A percentile compares a stretch with the other conserved stretches of the same genome.
Evolutionary conservation across 495 filamentous ascomycete genomes (phyloP).

Genomic region (Arthonia radiata): DNA sequence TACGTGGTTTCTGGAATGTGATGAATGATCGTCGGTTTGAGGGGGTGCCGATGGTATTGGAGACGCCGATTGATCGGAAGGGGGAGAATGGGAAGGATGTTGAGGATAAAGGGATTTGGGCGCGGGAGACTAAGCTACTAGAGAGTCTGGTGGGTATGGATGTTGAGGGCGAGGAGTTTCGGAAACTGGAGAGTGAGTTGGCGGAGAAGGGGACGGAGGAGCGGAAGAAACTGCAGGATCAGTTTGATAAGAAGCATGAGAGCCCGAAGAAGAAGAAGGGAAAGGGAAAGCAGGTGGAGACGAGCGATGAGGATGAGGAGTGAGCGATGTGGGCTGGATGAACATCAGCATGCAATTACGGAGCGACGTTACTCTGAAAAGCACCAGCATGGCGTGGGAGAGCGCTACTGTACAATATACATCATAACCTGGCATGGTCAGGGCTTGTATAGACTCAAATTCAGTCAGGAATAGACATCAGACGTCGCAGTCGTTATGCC

Average conservation of each 20-base stretch:
- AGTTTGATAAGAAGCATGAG: constrained; percentile 44
- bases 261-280: constrained; percentile 21
- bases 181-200: constrained; percentile 32
- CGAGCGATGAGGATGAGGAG: constrained; percentile 14
- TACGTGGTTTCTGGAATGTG: constrained; percentile 72
- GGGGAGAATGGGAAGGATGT: constrained; percentile 52
- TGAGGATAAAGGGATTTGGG: constrained; percentile 27
- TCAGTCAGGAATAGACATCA: no score
- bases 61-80: constrained; percentile 67
- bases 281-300: constrained; percentile 27
- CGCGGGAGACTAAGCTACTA: constrained; percentile 29
- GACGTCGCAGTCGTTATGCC: no score
- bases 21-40: constrained; percentile 63
- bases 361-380: no score
- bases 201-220: constrained; percentile 42
- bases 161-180: constrained; percentile 41
- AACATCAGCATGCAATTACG: no score
- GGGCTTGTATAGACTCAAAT: no score
- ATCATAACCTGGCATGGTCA: no score
- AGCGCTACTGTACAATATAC: no score
- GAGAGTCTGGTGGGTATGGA: constrained; percentile 73
- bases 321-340: constrained; percentile 9
- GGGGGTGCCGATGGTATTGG: constrained; percentile 70
- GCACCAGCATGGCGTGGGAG: no score
- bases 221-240: constrained; percentile 46